Percentiles rank a stretch among this genome's conserved stretches.
These are phyloP conservation scores for Coemansia sp. DNA, from an alignment of 192 early-diverging fungal genomes.

Conservation along the genomic window DNA sequence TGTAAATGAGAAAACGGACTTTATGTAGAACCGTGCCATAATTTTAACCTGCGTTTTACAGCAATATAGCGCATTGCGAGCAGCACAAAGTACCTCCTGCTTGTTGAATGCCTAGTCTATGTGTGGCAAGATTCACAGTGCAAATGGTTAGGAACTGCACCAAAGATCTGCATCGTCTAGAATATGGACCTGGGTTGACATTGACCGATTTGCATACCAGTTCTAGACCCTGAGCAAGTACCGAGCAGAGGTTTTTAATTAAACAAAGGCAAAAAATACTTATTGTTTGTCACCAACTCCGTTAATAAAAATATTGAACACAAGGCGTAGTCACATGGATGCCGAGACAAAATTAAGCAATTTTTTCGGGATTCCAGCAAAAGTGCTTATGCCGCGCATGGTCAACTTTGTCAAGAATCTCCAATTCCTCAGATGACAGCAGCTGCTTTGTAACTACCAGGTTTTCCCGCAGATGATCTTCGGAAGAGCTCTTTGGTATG, in stretches of 20 bases:
- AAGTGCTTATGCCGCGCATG: slow-evolving; percentile 8
- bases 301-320: background rate
- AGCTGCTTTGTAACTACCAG: background rate
- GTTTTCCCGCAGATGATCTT: slow-evolving; percentile 29
- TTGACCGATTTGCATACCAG: no score
- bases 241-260: background rate
- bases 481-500: slow-evolving; percentile 64
- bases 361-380: slow-evolving; percentile 24
- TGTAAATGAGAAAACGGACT: background rate
- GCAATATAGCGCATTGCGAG: background rate
- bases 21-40: slow-evolving; percentile 2
- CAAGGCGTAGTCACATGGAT: no score
- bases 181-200: no score
- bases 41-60: background rate
- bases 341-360: slow-evolving; percentile 2
- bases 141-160: background rate
- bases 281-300: background rate
- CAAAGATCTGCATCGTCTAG: background rate
- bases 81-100: background rate
- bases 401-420: slow-evolving; percentile 3
- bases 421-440: slow-evolving; percentile 14
- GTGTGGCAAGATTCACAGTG: background rate
- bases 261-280: background rate
- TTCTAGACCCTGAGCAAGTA: no score
- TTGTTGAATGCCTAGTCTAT: no score